Conservation (phyloP, 495 filamentous ascomycete species). For the Aspergillus ostianus region DNA sequence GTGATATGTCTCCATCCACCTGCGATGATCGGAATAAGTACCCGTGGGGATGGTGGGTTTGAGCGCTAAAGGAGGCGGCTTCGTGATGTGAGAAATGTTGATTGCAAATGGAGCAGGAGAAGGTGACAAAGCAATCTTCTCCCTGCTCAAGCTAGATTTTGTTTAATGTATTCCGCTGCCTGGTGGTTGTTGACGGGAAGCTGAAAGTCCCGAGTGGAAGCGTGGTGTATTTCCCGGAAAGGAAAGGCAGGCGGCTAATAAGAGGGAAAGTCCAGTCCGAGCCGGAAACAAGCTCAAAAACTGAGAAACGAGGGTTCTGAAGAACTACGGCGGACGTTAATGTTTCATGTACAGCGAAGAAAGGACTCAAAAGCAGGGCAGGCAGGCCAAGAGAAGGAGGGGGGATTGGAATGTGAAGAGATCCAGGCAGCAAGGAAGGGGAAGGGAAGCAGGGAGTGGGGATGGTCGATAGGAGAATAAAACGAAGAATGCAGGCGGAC, state of each 20-base stretch:
- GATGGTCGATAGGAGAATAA: constrained; percentile 19
- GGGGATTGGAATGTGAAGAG: constrained; percentile 17
- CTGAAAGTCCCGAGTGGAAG: neutral
- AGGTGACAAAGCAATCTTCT: neutral
- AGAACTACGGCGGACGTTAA: neutral
- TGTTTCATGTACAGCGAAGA: neutral
- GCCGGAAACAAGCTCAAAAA: neutral
- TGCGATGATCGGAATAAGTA: constrained; percentile 28
- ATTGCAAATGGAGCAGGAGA: constrained; percentile 3
- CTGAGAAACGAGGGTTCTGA: neutral
- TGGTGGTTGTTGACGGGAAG: neutral
- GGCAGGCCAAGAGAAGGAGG: constrained; percentile 2
- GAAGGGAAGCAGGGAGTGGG: constrained; percentile 15
- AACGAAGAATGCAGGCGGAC: constrained; percentile 16
- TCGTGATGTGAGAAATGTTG: constrained; percentile 13
- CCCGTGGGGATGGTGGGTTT: constrained; percentile 28
- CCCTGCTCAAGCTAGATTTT: neutral
- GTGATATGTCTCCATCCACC: constrained; percentile 90
- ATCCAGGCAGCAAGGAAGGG: constrained; percentile 18
- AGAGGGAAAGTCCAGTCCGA: constrained; percentile 4
- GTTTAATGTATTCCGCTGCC: neutral
- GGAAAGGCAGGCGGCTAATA: constrained; percentile 9
- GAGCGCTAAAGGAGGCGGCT: constrained; percentile 26
- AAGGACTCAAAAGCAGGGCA: constrained; percentile 2
- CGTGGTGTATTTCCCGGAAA: constrained; percentile 14